phyloP scores from a whole-genome alignment of 73 alveolate genomes.

The Effrenium voratum region DNA sequence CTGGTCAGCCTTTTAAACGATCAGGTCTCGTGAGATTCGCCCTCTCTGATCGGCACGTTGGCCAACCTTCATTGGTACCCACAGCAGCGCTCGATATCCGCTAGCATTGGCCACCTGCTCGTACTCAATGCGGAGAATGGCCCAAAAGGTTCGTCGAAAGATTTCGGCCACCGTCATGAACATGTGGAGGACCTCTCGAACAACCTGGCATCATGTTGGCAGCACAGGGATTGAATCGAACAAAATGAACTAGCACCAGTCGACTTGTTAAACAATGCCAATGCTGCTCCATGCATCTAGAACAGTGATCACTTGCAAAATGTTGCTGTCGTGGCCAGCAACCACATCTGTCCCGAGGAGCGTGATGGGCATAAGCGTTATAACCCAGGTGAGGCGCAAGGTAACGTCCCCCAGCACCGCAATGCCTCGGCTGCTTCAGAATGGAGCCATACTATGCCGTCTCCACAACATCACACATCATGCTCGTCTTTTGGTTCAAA shows the following conservation, averaged over 20 bases:
- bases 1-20: too few species aligned
- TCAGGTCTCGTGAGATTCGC: too few species aligned
- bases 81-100: conserved; percentile 76
- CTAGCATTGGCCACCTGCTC: conserved; percentile 94
- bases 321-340: not conserved
- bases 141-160: conserved; percentile 85
- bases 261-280: not conserved
- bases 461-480: too few species aligned
- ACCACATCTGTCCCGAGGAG: not conserved
- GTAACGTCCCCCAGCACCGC: conserved; percentile 49
- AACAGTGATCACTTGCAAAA: not conserved
- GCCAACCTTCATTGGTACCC: conserved; percentile 79
- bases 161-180: conserved; percentile 87
- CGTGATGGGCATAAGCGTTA: conserved; percentile 80
- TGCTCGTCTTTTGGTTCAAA: too few species aligned
- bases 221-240: not conserved
- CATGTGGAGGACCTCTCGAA: conserved; percentile 63
- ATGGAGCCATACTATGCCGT: too few species aligned
- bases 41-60: too few species aligned
- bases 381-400: conserved; percentile 81
- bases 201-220: too few species aligned
- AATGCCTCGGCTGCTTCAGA: too few species aligned
- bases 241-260: not conserved
- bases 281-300: not conserved
- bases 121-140: conserved; percentile 82